A percentile compares a stretch with the other conserved stretches of the same genome.
Conservation (phyloP, 352 stramenopile species). For the Phytophthora podocarpi region DNA sequence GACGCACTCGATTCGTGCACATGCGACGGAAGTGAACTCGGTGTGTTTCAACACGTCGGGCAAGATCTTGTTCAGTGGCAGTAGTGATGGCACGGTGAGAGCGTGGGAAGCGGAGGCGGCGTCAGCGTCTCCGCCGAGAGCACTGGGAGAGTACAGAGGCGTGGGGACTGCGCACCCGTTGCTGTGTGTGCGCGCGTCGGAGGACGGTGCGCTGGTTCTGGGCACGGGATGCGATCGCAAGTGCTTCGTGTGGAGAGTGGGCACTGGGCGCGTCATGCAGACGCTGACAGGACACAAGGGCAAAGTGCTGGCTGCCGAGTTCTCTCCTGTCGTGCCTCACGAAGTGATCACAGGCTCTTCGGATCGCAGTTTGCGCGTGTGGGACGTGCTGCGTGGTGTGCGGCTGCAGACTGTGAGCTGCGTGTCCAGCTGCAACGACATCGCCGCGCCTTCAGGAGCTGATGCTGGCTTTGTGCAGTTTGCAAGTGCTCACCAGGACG, state of each 20-base stretch:
- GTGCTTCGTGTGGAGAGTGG: slow-evolving; percentile 85
- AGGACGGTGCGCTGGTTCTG: slow-evolving; percentile 77
- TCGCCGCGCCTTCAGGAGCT: slow-evolving; percentile 47
- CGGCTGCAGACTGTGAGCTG: slow-evolving; percentile 81
- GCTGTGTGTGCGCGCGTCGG: slow-evolving; percentile 80
- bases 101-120: slow-evolving; percentile 71
- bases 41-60: slow-evolving; percentile 85
- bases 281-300: slow-evolving; percentile 86
- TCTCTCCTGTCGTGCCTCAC: slow-evolving; percentile 54
- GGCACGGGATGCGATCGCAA: slow-evolving; percentile 86
- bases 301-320: slow-evolving; percentile 83
- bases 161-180: slow-evolving; percentile 81
- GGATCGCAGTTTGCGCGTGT: slow-evolving; percentile 79
- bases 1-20: slow-evolving; percentile 68
- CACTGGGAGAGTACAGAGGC: slow-evolving; percentile 77
- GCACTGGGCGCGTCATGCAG: slow-evolving; percentile 80
- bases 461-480: slow-evolving; percentile 59
- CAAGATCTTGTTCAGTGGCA: slow-evolving; percentile 84
- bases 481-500: slow-evolving; percentile 81
- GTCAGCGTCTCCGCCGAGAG: slow-evolving; percentile 23
- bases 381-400: slow-evolving; percentile 67
- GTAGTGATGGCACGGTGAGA: slow-evolving; percentile 81
- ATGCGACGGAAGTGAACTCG: slow-evolving; percentile 86
- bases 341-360: slow-evolving; percentile 83
- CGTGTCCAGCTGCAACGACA: slow-evolving; percentile 83